A percentile compares a stretch with the other conserved stretches of the same genome.
phyloP scores from a whole-genome alignment of 768 basidiomycete genomes.

The Brasilioporus rufonigricans region DNA sequence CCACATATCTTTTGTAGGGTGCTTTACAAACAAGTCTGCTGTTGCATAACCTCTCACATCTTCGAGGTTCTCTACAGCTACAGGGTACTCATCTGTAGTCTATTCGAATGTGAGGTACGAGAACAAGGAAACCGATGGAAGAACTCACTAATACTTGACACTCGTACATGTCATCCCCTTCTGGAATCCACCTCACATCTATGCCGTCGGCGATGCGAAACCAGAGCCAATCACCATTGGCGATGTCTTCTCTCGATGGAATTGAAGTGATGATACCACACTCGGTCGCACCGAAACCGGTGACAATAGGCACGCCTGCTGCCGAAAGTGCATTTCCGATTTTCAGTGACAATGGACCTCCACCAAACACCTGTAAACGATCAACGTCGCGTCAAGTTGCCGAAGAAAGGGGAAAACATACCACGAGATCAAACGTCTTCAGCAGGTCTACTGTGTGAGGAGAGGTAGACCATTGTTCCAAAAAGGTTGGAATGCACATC shows the following conservation, averaged over 20 bases:
- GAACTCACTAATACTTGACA: constrained; percentile 32
- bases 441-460: background rate
- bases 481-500: background rate
- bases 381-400: background rate
- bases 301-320: constrained; percentile 11
- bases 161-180: constrained; percentile 34
- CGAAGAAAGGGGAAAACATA: background rate
- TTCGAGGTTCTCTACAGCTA: constrained; percentile 30
- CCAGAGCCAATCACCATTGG: constrained; percentile 17
- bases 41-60: constrained; percentile 38
- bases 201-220: constrained; percentile 10
- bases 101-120: background rate
- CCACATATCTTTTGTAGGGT: constrained; percentile 38
- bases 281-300: constrained; percentile 22
- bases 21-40: constrained; percentile 41
- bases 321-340: background rate
- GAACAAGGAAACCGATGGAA: background rate
- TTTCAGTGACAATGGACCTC: background rate
- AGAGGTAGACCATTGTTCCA: background rate
- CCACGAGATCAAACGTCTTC: background rate
- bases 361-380: background rate
- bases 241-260: constrained; percentile 6
- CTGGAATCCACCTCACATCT: constrained; percentile 26
- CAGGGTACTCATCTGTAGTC: background rate
- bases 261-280: constrained; percentile 8